Evolutionary conservation across 78 protist species (phyloP).

Genomic region (Dictyostelium intermedium): DNA sequence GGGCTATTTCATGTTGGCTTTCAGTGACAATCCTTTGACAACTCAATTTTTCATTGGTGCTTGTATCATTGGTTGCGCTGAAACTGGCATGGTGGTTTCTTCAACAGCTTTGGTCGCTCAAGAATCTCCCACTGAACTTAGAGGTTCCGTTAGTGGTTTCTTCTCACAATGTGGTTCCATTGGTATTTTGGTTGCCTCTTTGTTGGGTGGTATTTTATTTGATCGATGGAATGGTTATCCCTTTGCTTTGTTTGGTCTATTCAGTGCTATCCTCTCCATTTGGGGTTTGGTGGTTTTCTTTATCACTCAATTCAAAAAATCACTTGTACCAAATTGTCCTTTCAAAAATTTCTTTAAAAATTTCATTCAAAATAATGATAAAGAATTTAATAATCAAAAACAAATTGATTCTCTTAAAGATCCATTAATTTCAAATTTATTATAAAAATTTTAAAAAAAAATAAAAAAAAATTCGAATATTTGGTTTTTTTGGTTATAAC

Average conservation of each 20-base stretch:
- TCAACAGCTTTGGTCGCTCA: conserved; percentile 50
- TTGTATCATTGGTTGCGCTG: conserved; percentile 74
- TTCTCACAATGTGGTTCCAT: conserved; percentile 51
- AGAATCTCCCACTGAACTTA: conserved; percentile 47
- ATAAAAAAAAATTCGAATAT: not conserved
- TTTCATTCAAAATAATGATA: not conserved
- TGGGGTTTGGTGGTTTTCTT: conserved; percentile 39
- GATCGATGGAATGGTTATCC: conserved; percentile 66
- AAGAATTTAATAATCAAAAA: not conserved
- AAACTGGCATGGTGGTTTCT: conserved; percentile 74
- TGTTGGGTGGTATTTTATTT: conserved; percentile 53
- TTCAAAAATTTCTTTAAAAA: not conserved
- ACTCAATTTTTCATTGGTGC: conserved; percentile 26
- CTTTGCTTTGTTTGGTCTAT: conserved; percentile 50
- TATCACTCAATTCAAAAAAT: not conserved
- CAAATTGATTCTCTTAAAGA: not conserved
- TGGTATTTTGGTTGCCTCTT: conserved; percentile 54
- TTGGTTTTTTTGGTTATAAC: no score
- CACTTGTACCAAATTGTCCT: not conserved
- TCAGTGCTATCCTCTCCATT: not conserved
- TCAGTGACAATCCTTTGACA: conserved; percentile 11
- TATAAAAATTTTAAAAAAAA: not conserved
- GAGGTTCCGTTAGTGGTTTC: conserved; percentile 58
- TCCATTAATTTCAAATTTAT: not conserved
- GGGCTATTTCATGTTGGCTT: conserved; percentile 54